phyloP scores from a whole-genome alignment of 305 asterid genomes.

The Euphrasia arctica region DNA sequence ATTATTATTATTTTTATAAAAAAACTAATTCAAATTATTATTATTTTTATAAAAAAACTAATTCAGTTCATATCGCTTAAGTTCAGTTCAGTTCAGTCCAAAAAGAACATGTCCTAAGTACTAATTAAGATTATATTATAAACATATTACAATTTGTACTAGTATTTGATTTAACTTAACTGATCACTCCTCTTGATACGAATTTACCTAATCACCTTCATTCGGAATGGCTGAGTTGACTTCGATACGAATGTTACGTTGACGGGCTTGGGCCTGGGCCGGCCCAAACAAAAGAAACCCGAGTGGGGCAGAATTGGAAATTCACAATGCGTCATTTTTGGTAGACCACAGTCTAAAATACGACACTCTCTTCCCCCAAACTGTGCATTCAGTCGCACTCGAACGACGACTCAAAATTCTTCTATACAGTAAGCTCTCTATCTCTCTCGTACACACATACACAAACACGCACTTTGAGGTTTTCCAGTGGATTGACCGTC shows the following conservation, averaged over 20 bases:
- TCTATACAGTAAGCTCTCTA: slow-evolving; percentile 21
- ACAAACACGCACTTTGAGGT: background rate
- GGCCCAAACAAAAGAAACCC: slow-evolving; percentile 7
- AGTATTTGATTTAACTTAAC: background rate
- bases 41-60: no score
- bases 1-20: no score
- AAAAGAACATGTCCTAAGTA: no score
- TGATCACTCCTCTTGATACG: background rate
- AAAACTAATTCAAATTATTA: no score
- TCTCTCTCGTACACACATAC: background rate
- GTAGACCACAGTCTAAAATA: slow-evolving; percentile 9
- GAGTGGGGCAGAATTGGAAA: slow-evolving; percentile 24
- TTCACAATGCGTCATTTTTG: slow-evolving; percentile 21
- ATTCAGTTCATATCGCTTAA: no score
- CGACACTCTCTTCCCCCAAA: slow-evolving; percentile 8
- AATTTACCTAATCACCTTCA: background rate
- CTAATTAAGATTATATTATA: no score
- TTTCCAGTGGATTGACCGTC: slow-evolving; percentile 12
- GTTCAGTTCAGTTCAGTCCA: no score
- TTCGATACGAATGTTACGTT: background rate
- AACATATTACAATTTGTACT: no score
- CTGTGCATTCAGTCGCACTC: slow-evolving; percentile 22
- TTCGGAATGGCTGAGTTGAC: background rate
- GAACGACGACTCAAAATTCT: slow-evolving; percentile 22
- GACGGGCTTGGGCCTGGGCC: slow-evolving; percentile 19